Evolutionary conservation across 345 rosid species (phyloP).

Genomic region (Acer yangbiense): DNA sequence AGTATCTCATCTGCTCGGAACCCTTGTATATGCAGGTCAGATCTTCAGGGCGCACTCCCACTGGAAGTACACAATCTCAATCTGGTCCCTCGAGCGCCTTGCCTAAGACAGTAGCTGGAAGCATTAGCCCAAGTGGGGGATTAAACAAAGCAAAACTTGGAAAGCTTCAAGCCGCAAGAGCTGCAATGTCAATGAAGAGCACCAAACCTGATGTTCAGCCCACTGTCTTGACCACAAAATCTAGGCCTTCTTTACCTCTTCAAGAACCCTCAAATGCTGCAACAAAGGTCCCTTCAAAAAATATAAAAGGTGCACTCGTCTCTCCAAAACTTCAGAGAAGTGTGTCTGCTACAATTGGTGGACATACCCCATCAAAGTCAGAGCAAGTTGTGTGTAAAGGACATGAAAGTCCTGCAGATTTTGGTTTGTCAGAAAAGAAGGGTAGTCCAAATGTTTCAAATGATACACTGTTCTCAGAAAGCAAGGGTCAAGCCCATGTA

Average conservation of each 20-base stretch:
- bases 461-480: slow-evolving; percentile 8
- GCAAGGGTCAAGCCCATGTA: not conserved
- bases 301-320: slow-evolving; percentile 33
- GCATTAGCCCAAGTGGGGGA: slow-evolving; percentile 35
- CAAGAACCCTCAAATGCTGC: slow-evolving; percentile 42
- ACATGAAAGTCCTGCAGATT: slow-evolving; percentile 11
- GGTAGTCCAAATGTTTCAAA: slow-evolving; percentile 1
- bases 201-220: slow-evolving; percentile 37
- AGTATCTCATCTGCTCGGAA: slow-evolving; percentile 18
- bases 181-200: slow-evolving; percentile 23
- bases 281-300: slow-evolving; percentile 43
- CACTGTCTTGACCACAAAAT: slow-evolving; percentile 23
- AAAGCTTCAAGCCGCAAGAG: slow-evolving; percentile 51
- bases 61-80: slow-evolving; percentile 38
- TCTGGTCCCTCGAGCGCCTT: slow-evolving; percentile 36
- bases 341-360: slow-evolving; percentile 38
- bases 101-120: slow-evolving; percentile 38
- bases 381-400: slow-evolving; percentile 23
- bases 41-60: slow-evolving; percentile 50
- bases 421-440: slow-evolving; percentile 14
- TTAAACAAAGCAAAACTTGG: slow-evolving; percentile 40
- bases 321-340: slow-evolving; percentile 46
- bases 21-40: slow-evolving; percentile 49
- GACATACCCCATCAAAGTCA: slow-evolving; percentile 34
- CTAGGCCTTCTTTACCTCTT: slow-evolving; percentile 33